Conservation (phyloP, 768 basidiomycete genomes). For the Russula dissimulans region DNA sequence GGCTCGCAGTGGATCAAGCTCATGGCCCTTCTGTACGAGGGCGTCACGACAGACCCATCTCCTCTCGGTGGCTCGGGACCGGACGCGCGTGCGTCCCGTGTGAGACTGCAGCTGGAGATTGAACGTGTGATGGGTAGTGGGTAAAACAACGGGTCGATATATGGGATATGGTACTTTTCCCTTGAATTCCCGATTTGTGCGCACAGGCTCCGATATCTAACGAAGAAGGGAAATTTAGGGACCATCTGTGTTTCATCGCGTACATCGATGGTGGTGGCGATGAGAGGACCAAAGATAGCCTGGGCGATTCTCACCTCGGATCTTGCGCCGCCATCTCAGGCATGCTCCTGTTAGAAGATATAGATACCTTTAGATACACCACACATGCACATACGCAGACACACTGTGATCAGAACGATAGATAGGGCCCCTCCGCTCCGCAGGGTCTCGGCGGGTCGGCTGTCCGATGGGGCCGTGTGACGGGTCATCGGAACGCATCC, state of each 20-base stretch:
- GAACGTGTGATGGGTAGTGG: conserved; percentile 44
- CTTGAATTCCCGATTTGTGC: not conserved
- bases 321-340: not conserved
- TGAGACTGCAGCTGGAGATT: conserved; percentile 54
- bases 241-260: not conserved
- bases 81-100: conserved; percentile 37
- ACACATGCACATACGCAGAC: not conserved
- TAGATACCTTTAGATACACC: too few species aligned
- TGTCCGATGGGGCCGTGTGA: not conserved
- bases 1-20: conserved; percentile 76
- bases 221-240: not conserved
- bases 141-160: not conserved
- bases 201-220: not conserved
- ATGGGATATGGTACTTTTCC: too few species aligned
- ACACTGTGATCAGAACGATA: not conserved
- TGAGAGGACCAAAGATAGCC: conserved; percentile 3
- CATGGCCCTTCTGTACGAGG: conserved; percentile 54
- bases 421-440: not conserved
- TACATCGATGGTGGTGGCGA: conserved; percentile 8
- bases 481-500: not conserved
- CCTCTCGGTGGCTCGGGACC: conserved; percentile 31
- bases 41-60: conserved; percentile 40
- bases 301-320: not conserved
- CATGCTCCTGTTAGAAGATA: not conserved
- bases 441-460: too few species aligned